Base-by-base conservation (phyloP, 257 asterid species). In the Nicotiana knightiana region DNA sequence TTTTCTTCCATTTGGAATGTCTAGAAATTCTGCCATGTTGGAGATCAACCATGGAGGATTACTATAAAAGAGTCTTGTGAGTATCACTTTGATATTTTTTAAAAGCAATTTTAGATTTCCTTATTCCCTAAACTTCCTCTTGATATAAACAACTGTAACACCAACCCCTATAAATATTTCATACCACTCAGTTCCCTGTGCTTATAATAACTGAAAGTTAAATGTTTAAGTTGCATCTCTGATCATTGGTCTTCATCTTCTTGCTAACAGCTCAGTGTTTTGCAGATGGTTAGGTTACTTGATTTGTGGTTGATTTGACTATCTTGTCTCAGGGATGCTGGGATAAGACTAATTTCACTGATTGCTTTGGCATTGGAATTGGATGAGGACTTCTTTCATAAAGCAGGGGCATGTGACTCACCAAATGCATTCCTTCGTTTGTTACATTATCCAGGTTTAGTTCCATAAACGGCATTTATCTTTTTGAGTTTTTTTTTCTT, bases 311-410 rank as follows among this genome's bases (percentile, higher is more conserved):
- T 82, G 46, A 24, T 21, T 81, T 83, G 65, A 77, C 67, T 84
- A 39, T 59, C 28, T 80, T 83, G 63, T 65, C 67, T 79, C 85
- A 91, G 95, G 83, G 79, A 83, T 82, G 90, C 88, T 35, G 93
- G 90, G 76, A 86, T 81, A 76, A 84, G 83, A 67, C 85, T 91
- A 54, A 24, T 85, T 64, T 85, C 90, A 33, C 46, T 86, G 73
- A 26, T 91, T 81, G 90, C 95, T 30, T 67, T 88, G 88, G 91
- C 95, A 73, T 79, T 91, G 79, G 82, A 88, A 86, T 84, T 91
- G 77, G 91, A 87, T 32, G 86, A 91, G 67, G 91, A 82, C 81
- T 91, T 87, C 83, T 91, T 91, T 79, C 73, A 84, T 83, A 85
- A 87, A 64, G 76, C 86, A 26, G 95, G 93, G 63, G 95, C 93